A percentile compares a stretch with the other conserved stretches of the same genome.
phyloP scores from a whole-genome alignment of 148 eudicot species.

The Beta vulgaris region DNA sequence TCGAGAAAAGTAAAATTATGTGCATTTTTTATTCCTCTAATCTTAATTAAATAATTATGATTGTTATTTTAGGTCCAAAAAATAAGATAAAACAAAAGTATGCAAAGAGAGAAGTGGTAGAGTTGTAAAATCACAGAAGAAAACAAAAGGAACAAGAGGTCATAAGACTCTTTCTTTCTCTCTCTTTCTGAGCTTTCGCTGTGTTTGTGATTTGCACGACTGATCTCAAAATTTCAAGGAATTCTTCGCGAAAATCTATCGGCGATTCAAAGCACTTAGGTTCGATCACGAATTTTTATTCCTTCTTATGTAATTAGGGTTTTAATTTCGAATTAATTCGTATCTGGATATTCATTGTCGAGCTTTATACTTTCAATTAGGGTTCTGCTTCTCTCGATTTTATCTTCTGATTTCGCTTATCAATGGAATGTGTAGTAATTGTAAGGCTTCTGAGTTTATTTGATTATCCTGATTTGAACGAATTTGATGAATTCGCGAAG shows the following conservation, averaged over 20 bases:
- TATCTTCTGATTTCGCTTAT: not conserved
- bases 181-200: not conserved
- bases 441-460: not conserved
- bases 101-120: not conserved
- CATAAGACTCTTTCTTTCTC: not conserved
- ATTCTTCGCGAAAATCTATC: not conserved
- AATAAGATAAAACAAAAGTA: no score
- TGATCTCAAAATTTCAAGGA: not conserved
- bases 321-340: not conserved
- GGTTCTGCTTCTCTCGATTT: not conserved
- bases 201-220: conserved; percentile 16
- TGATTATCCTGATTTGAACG: conserved; percentile 1
- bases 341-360: not conserved
- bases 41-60: no score
- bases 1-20: no score
- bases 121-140: conserved; percentile 12
- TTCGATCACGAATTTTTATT: not conserved
- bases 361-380: not conserved
- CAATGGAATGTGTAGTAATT: not conserved
- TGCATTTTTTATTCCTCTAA: no score
- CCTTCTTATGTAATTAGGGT: not conserved
- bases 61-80: no score
- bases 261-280: not conserved
- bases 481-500: not conserved
- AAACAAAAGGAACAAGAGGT: conserved; percentile 12